These are phyloP conservation scores for Carex parvula DNA, from an alignment of 176 grass and related monocot species.

Conservation along the genomic window DNA sequence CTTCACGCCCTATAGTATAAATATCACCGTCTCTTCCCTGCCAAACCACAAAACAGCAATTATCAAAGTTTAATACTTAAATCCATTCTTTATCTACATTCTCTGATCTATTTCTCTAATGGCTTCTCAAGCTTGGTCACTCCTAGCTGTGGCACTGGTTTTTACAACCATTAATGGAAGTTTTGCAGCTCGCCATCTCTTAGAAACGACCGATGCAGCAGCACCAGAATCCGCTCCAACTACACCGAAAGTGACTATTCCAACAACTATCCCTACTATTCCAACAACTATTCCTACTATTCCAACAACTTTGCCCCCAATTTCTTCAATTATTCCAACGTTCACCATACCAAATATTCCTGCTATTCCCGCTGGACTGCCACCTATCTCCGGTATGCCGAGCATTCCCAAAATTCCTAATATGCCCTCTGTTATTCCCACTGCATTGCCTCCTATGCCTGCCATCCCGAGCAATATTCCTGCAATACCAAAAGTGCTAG, in stretches of 20 bases:
- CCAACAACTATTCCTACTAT: too few species aligned
- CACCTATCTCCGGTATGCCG: not conserved
- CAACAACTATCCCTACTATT: constrained; percentile 17
- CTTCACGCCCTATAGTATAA: constrained; percentile 12
- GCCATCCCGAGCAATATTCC: not conserved
- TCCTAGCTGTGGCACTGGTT: constrained; percentile 44
- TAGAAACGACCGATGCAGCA: constrained; percentile 43
- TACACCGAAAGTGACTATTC: constrained; percentile 33
- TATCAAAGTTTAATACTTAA: not conserved
- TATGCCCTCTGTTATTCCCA: not conserved
- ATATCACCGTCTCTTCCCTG: constrained; percentile 9
- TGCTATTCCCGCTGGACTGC: not conserved
- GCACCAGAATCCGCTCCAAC: constrained; percentile 30
- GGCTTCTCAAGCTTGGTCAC: constrained; percentile 32
- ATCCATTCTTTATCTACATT: not conserved
- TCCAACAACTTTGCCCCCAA: constrained; percentile 30
- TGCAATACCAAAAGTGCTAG: not conserved
- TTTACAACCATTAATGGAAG: constrained; percentile 44
- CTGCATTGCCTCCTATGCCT: not conserved
- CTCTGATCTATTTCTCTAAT: constrained; percentile 23
- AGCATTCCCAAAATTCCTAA: not conserved
- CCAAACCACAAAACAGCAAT: constrained; percentile 11
- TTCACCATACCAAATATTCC: not conserved
- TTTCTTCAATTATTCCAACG: constrained; percentile 15
- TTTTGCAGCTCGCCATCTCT: constrained; percentile 44